These are phyloP conservation scores for Phytopythium aichiense DNA, from an alignment of 352 stramenopile genomes.

Conservation along the genomic window DNA sequence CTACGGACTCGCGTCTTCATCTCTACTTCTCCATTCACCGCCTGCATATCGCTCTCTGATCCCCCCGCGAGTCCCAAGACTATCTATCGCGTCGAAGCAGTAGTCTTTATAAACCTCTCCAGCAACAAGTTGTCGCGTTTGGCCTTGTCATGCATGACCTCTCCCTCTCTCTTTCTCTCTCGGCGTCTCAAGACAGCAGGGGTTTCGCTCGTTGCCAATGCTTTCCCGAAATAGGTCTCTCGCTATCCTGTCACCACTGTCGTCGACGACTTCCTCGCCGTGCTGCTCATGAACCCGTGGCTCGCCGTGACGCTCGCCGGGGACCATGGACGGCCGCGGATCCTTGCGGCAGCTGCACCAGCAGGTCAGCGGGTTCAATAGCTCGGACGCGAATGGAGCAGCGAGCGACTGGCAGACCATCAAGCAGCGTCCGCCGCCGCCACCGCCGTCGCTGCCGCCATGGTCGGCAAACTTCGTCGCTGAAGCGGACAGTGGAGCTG, in stretches of 20 bases:
- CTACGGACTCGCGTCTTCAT: not conserved
- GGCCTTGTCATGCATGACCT: not conserved
- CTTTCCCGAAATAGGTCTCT: not conserved
- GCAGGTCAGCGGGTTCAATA: constrained; percentile 23
- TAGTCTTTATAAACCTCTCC: not conserved
- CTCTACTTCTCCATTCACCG: not conserved
- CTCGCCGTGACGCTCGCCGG: not conserved
- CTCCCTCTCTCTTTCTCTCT: not conserved
- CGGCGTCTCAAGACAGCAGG: not conserved
- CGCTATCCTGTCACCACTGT: not conserved
- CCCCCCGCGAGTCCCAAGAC: not conserved
- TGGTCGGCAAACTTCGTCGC: constrained; percentile 23
- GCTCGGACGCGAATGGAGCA: constrained; percentile 5
- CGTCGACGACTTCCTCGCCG: not conserved
- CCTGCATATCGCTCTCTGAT: constrained; percentile 2
- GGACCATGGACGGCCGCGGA: constrained; percentile 36
- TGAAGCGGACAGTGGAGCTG: not conserved
- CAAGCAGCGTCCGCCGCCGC: constrained; percentile 26
- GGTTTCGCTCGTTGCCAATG: not conserved
- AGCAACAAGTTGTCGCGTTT: constrained; percentile 1
- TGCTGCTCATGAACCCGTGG: not conserved
- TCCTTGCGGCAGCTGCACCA: constrained; percentile 45
- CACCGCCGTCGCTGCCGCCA: constrained; percentile 42
- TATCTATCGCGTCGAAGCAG: not conserved
- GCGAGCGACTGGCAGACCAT: constrained; percentile 16